A percentile compares a stretch with the other conserved stretches of the same genome.
Conservation (phyloP, 2,329 filamentous ascomycete species). For the Fusarium torulosum region DNA sequence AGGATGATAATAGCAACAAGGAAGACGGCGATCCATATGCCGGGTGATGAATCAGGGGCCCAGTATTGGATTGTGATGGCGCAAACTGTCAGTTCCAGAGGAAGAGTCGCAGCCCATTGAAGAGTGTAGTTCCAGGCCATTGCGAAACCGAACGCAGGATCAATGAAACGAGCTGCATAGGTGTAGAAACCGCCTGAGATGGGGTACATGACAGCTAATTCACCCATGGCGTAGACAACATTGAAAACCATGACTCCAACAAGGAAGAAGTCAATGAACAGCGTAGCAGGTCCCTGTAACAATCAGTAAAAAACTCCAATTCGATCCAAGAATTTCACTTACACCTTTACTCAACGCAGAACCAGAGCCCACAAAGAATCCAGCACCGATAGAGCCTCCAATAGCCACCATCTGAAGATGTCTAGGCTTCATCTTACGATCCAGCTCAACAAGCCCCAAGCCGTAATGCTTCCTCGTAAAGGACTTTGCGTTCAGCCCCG, state of each 20-base stretch:
- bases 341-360: slow-evolving; percentile 62
- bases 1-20: slow-evolving; percentile 62
- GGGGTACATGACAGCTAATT: slow-evolving; percentile 71
- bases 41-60: slow-evolving; percentile 53
- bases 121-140: slow-evolving; percentile 64
- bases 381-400: slow-evolving; percentile 71
- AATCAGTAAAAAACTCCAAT: neutral
- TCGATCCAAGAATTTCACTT: neutral
- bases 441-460: slow-evolving; percentile 51
- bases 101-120: slow-evolving; percentile 58
- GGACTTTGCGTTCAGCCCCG: slow-evolving; percentile 42
- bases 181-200: slow-evolving; percentile 69
- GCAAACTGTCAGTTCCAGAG: slow-evolving; percentile 58
- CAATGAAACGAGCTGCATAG: slow-evolving; percentile 60
- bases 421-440: slow-evolving; percentile 65
- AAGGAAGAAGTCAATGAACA: slow-evolving; percentile 65
- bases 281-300: slow-evolving; percentile 55
- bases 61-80: slow-evolving; percentile 60
- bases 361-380: slow-evolving; percentile 72
- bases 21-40: slow-evolving; percentile 61
- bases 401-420: slow-evolving; percentile 74
- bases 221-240: slow-evolving; percentile 70
- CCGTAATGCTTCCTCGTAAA: slow-evolving; percentile 45
- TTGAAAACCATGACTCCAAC: slow-evolving; percentile 72
- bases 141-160: slow-evolving; percentile 68